phyloP scores from a whole-genome alignment of 257 asterid genomes.

The Rauvolfia tetraphylla region DNA sequence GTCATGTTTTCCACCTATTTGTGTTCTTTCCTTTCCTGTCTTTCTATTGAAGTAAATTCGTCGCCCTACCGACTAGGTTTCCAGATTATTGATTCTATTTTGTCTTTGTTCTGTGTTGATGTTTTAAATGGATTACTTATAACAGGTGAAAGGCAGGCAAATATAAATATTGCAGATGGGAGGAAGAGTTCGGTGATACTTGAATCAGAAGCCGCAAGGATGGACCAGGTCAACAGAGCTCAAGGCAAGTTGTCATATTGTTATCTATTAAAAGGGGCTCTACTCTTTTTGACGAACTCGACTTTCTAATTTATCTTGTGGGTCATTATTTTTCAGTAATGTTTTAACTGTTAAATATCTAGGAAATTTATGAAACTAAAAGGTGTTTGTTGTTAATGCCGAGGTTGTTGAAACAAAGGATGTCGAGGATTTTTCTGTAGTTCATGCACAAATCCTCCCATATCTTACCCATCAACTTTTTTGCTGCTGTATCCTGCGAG shows the following conservation, averaged over 20 bases:
- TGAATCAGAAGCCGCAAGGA: constrained; percentile 83
- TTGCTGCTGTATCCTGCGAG: neutral
- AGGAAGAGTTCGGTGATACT: constrained; percentile 66
- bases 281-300: neutral
- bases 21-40: neutral
- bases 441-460: neutral
- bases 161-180: constrained; percentile 79
- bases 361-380: neutral
- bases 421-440: too few relatives aligned
- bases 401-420: neutral
- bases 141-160: constrained; percentile 88
- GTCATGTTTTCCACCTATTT: neutral
- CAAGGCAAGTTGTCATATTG: constrained; percentile 44
- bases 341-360: neutral
- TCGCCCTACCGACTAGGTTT: neutral
- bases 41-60: neutral
- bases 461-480: neutral
- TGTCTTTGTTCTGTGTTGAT: neutral
- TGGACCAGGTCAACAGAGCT: constrained; percentile 86
- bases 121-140: neutral
- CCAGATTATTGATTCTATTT: neutral
- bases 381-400: neutral
- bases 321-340: neutral
- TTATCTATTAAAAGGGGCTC: neutral
- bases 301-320: neutral